Conservation (phyloP, 257 asterid species). For the Datura wrightii region DNA sequence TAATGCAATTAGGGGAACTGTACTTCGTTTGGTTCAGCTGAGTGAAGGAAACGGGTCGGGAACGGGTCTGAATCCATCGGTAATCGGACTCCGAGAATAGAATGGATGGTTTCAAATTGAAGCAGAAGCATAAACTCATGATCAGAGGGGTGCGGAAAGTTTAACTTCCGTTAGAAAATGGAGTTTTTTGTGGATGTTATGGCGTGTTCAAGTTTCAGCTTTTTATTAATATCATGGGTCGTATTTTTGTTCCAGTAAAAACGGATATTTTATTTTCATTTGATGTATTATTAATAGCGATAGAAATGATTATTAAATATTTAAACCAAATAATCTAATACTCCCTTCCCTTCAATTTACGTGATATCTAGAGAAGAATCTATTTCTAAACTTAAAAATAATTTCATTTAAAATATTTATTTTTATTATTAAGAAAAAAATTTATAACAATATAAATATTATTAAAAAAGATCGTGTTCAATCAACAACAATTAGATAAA, state of each 20-base stretch:
- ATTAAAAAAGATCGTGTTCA: too few relatives aligned
- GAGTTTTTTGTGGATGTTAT: conserved; percentile 4
- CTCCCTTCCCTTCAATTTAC: too few relatives aligned
- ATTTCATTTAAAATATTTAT: too few relatives aligned
- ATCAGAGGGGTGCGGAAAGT: conserved; percentile 39
- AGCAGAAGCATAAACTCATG: conserved; percentile 62
- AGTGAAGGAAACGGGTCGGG: conserved; percentile 41
- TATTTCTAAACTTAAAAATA: too few relatives aligned
- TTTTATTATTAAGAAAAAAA: too few relatives aligned
- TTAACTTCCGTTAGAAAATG: not conserved
- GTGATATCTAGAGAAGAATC: too few relatives aligned
- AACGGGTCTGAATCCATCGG: conserved; percentile 57
- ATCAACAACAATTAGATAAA: too few relatives aligned
- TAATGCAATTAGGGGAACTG: conserved; percentile 28
- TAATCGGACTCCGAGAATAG: conserved; percentile 40
- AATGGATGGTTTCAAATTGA: conserved; percentile 57
- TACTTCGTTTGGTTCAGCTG: conserved; percentile 31
- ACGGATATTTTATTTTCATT: not conserved
- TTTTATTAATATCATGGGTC: not conserved
- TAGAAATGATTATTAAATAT: not conserved
- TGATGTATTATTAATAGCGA: not conserved
- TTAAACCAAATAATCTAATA: not conserved
- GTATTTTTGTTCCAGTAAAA: not conserved
- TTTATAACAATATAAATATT: too few relatives aligned
- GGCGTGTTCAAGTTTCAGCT: not conserved